Evolutionary conservation across 2,329 filamentous ascomycete genomes (phyloP).

Genomic region (Fusarium continuum): DNA sequence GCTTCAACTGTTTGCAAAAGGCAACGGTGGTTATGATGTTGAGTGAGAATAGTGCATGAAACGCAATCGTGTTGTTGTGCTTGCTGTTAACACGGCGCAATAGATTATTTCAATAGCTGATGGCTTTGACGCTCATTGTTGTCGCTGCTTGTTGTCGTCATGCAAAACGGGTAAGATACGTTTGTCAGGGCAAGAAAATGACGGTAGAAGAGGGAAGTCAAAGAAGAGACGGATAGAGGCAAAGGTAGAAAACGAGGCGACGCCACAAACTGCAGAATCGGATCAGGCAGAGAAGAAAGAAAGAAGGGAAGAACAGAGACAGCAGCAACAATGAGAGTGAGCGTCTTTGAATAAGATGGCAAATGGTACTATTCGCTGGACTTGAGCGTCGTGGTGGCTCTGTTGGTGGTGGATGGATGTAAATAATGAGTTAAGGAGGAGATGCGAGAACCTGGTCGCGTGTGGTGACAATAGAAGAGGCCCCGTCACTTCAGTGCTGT

Average conservation of each 20-base stretch:
- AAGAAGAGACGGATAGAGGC: constrained; percentile 23
- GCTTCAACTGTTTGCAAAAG: constrained; percentile 4
- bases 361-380: background rate
- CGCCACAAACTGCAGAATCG: constrained; percentile 27
- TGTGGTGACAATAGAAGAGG: constrained; percentile 30
- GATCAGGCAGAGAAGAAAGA: background rate
- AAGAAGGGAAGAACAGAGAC: background rate
- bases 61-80: constrained; percentile 1
- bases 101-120: constrained; percentile 36
- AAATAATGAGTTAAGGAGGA: constrained; percentile 41
- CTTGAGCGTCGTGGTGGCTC: constrained; percentile 10
- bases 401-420: constrained; percentile 22
- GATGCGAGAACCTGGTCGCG: constrained; percentile 36
- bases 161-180: constrained; percentile 21
- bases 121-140: constrained; percentile 37
- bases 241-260: constrained; percentile 22
- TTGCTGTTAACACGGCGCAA: constrained; percentile 13
- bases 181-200: constrained; percentile 20
- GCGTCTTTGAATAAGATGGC: constrained; percentile 12
- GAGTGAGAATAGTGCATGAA: constrained; percentile 1
- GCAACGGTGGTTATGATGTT: background rate
- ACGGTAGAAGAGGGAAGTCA: constrained; percentile 16
- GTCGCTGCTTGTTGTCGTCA: constrained; percentile 27
- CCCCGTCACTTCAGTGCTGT: constrained; percentile 15
- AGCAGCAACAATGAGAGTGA: background rate